A percentile compares a stretch with the other conserved stretches of the same genome.
phyloP scores from a whole-genome alignment of 129 eudicot genomes.

The Ambrosia artemisiifolia region DNA sequence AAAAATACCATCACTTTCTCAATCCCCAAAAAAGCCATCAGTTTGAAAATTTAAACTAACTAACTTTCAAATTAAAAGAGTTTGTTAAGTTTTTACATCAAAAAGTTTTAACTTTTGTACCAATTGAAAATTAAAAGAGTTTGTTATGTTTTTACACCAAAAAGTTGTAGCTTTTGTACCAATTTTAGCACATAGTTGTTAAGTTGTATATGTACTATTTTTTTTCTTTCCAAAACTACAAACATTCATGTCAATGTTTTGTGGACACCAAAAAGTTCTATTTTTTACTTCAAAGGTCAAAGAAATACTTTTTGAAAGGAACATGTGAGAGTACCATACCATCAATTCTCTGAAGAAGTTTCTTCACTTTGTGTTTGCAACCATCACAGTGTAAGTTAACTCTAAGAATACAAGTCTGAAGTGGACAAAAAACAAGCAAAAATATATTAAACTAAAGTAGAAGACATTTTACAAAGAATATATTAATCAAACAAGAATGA shows the following conservation, averaged over 20 bases:
- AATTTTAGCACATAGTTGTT: neutral
- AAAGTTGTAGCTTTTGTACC: neutral
- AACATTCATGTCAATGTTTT: too few species aligned
- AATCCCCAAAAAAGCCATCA: too few species aligned
- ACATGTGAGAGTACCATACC: slow-evolving; percentile 26
- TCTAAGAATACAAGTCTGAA: slow-evolving; percentile 56
- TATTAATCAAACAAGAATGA: slow-evolving; percentile 3
- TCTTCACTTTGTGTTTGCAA: slow-evolving; percentile 72
- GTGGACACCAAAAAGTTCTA: too few species aligned
- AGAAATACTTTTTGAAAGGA: too few species aligned
- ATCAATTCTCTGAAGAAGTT: slow-evolving; percentile 62
- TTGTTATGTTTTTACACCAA: neutral
- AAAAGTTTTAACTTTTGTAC: neutral
- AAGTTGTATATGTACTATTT: neutral
- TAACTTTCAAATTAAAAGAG: neutral
- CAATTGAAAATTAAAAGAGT: neutral
- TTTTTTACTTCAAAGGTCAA: too few species aligned
- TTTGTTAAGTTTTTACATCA: neutral
- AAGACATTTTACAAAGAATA: neutral
- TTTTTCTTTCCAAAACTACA: neutral
- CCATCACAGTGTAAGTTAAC: slow-evolving; percentile 78
- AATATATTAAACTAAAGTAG: neutral
- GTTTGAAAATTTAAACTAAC: too few species aligned
- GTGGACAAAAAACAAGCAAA: slow-evolving; percentile 17
- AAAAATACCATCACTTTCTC: too few species aligned